These are phyloP conservation scores for Fagopyrum tataricum DNA, from an alignment of 148 eudicot species.

Conservation along the genomic window DNA sequence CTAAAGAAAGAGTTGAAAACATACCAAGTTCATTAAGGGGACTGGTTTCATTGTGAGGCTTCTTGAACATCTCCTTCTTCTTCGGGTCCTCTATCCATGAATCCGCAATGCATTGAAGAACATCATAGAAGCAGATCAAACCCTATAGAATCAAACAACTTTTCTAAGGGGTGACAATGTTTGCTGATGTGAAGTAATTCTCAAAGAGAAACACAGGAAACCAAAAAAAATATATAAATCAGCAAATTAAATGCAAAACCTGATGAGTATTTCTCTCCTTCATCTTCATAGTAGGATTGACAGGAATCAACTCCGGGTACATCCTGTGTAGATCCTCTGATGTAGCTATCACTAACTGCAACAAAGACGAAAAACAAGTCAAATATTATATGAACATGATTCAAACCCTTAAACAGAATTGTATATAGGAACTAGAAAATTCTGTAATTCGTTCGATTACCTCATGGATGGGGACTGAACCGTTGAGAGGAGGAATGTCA, in stretches of 20 bases:
- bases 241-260: constrained; percentile 32
- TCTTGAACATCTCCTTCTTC: constrained; percentile 49
- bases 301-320: constrained; percentile 60
- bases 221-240: too few species aligned
- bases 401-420: background rate
- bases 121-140: constrained; percentile 53
- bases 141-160: constrained; percentile 31
- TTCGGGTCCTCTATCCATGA: constrained; percentile 59
- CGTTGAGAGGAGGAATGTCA: constrained; percentile 64
- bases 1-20: constrained; percentile 9
- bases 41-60: constrained; percentile 23
- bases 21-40: constrained; percentile 64
- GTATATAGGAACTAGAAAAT: background rate
- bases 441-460: constrained; percentile 22
- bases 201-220: background rate
- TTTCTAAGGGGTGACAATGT: background rate
- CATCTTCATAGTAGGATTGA: constrained; percentile 37
- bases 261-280: constrained; percentile 53
- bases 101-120: constrained; percentile 61
- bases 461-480: constrained; percentile 63
- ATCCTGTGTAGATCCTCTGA: constrained; percentile 64
- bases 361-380: background rate
- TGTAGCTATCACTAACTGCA: constrained; percentile 67
- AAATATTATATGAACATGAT: background rate
- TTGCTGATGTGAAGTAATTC: background rate